Conservation (phyloP, 768 basidiomycete genomes). For the Pleurotus djamor region DNA sequence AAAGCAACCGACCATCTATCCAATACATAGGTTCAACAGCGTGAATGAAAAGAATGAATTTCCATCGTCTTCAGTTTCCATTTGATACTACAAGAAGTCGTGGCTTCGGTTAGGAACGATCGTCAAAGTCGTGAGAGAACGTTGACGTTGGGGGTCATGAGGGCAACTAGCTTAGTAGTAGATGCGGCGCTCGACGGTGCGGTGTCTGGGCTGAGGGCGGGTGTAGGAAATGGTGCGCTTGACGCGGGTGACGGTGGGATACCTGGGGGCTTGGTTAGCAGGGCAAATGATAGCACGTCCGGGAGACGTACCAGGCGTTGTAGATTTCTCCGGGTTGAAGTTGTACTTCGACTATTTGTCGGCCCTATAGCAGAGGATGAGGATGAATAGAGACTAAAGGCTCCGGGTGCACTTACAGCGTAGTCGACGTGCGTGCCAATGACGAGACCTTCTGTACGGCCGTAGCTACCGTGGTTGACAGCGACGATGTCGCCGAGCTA, state of each 20-base stretch:
- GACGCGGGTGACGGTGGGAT: slow-evolving; percentile 78
- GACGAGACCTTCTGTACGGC: slow-evolving; percentile 77
- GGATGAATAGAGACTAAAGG: neutral
- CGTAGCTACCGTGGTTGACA: slow-evolving; percentile 61
- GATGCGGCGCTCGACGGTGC: slow-evolving; percentile 72
- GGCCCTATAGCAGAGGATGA: slow-evolving; percentile 48
- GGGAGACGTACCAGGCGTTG: slow-evolving; percentile 54
- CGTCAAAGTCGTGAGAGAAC: neutral
- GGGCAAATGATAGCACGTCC: neutral
- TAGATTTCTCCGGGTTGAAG: slow-evolving; percentile 68
- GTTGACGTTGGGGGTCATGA: neutral
- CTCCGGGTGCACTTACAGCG: slow-evolving; percentile 41
- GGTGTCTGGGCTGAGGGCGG: slow-evolving; percentile 37
- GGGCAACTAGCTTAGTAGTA: slow-evolving; percentile 57
- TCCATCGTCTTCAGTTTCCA: neutral
- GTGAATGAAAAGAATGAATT: neutral
- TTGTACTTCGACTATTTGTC: slow-evolving; percentile 81
- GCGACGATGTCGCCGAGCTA: slow-evolving; percentile 83
- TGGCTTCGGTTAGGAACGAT: neutral
- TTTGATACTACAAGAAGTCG: neutral
- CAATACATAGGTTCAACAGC: neutral
- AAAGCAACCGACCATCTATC: no score
- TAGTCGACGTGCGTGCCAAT: slow-evolving; percentile 73
- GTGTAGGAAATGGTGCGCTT: slow-evolving; percentile 68
- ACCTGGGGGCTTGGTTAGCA: slow-evolving; percentile 35